A percentile compares a stretch with the other conserved stretches of the same genome.
These are phyloP conservation scores for Termitomyces sp. DNA, from an alignment of 768 basidiomycete species.

Conservation along the genomic window DNA sequence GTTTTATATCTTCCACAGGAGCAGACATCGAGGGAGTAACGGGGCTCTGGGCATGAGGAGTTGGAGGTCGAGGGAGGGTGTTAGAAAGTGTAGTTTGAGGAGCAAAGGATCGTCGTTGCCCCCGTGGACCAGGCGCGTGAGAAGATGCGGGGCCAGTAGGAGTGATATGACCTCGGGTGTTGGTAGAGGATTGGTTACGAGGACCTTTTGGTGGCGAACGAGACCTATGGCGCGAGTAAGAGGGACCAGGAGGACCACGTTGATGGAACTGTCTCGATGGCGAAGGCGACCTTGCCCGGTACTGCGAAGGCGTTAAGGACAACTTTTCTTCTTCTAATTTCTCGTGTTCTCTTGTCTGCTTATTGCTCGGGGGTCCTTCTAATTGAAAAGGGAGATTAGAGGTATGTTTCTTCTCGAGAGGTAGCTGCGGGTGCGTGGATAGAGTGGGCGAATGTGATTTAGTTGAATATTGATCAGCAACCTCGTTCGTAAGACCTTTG, in stretches of 20 bases:
- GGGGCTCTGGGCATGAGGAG: constrained; percentile 4
- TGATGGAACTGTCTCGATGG: constrained; percentile 19
- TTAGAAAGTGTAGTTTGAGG: background rate
- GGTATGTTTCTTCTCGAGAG: background rate
- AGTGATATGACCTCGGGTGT: constrained; percentile 14
- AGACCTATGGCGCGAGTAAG: constrained; percentile 16
- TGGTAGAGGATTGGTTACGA: constrained; percentile 14
- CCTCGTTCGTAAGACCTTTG: background rate
- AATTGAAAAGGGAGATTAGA: background rate
- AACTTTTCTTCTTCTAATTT: background rate
- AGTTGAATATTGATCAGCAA: background rate
- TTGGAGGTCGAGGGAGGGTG: background rate
- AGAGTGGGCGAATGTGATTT: background rate
- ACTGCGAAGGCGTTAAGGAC: background rate
- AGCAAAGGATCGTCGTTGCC: constrained; percentile 14
- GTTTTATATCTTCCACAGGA: background rate
- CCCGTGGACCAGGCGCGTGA: constrained; percentile 13
- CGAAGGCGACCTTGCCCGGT: constrained; percentile 15
- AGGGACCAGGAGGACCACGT: constrained; percentile 11
- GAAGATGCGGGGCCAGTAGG: constrained; percentile 15
- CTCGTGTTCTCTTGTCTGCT: background rate
- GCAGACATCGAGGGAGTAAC: background rate
- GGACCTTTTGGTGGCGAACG: constrained; percentile 39
- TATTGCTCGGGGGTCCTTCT: background rate
- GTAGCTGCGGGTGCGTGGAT: background rate